Percentiles rank a stretch among this genome's conserved stretches.
These are phyloP conservation scores for Lantana camara DNA, from an alignment of 257 asterid species.

Conservation along the genomic window DNA sequence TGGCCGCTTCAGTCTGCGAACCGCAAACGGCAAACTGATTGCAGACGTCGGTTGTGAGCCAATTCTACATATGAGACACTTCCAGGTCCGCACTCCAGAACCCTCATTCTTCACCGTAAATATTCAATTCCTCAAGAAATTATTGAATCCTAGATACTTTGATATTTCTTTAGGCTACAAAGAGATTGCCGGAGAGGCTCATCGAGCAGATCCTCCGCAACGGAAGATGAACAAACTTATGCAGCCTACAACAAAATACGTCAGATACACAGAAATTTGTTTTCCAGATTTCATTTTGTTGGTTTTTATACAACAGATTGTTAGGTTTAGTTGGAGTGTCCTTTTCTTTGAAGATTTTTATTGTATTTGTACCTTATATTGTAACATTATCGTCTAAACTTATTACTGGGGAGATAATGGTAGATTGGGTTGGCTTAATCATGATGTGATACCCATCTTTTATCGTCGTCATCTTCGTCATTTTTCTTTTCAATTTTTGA, in stretches of 20 bases:
- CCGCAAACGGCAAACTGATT: slow-evolving; percentile 78
- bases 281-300: background rate
- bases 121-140: background rate
- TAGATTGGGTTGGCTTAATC: no score
- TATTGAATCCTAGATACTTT: no score
- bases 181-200: slow-evolving; percentile 72
- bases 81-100: slow-evolving; percentile 59
- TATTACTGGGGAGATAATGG: slow-evolving; percentile 1
- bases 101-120: background rate
- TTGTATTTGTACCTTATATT: background rate
- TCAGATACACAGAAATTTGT: background rate
- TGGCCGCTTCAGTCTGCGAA: slow-evolving; percentile 70
- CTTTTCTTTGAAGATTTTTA: background rate
- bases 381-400: slow-evolving; percentile 15
- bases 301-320: background rate
- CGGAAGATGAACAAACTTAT: slow-evolving; percentile 26
- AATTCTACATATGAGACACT: slow-evolving; percentile 91
- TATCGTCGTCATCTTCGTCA: no score
- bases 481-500: no score
- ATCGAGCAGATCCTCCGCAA: slow-evolving; percentile 66
- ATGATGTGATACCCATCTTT: no score
- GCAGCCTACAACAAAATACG: background rate
- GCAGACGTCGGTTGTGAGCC: slow-evolving; percentile 99
- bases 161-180: slow-evolving; percentile 56
- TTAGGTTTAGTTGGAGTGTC: slow-evolving; percentile 10